A percentile compares a stretch with the other conserved stretches of the same genome.
Conservation (phyloP, 2,329 filamentous ascomycete species). For the Ophiosphaerella korrae region DNA sequence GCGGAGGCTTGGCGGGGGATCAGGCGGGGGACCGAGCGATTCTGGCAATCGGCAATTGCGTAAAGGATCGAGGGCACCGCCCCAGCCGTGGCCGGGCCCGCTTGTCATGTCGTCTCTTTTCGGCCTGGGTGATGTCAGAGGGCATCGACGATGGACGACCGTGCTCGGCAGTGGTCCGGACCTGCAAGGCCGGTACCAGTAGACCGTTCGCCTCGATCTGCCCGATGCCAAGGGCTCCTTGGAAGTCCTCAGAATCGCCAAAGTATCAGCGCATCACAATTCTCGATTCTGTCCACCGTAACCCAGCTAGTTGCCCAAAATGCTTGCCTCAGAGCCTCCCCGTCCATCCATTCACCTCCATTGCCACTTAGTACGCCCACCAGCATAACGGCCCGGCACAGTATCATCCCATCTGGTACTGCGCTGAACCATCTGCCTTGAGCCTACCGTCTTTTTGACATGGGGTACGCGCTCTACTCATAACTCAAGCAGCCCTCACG, state of each 20-base stretch:
- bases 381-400: neutral
- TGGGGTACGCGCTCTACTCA: conserved; percentile 18
- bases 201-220: conserved; percentile 3
- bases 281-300: conserved; percentile 18
- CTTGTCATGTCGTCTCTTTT: conserved; percentile 5
- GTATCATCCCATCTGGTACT: neutral
- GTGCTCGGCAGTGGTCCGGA: conserved; percentile 6
- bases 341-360: conserved; percentile 1
- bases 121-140: conserved; percentile 10
- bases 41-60: conserved; percentile 9
- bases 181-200: conserved; percentile 12
- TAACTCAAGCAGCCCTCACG: conserved; percentile 12
- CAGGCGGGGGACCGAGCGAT: no score
- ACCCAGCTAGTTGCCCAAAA: conserved; percentile 4
- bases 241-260: conserved; percentile 19
- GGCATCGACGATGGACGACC: conserved; percentile 21
- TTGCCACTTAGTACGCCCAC: neutral
- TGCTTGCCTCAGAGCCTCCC: conserved; percentile 8
- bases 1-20: no score
- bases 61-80: neutral
- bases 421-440: neutral
- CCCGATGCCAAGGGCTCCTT: conserved; percentile 19
- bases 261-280: conserved; percentile 12
- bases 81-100: conserved; percentile 1
- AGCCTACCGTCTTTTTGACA: conserved; percentile 7